These are phyloP conservation scores for Penicillium freii DNA, from an alignment of 2,329 filamentous ascomycete species.

Conservation along the genomic window DNA sequence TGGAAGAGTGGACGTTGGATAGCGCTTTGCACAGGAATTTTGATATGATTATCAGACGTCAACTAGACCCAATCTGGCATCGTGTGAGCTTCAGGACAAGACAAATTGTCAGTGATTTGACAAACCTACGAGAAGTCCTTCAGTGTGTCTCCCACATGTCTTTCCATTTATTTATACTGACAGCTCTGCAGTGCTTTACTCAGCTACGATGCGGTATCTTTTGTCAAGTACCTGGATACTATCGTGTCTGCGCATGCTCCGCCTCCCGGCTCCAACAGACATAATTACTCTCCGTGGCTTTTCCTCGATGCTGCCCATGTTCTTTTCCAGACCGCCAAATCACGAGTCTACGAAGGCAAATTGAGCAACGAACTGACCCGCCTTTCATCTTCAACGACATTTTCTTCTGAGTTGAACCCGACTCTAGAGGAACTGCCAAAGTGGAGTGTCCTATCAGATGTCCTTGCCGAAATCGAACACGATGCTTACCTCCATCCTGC, in stretches of 20 bases:
- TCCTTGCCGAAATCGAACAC: slow-evolving; percentile 88
- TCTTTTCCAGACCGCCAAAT: slow-evolving; percentile 86
- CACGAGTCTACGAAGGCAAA: slow-evolving; percentile 77
- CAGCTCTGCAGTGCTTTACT: slow-evolving; percentile 58
- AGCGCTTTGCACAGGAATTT: slow-evolving; percentile 91
- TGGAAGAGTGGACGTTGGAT: slow-evolving; percentile 96
- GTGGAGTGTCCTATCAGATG: slow-evolving; percentile 84
- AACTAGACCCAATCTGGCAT: slow-evolving; percentile 96
- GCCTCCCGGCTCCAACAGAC: slow-evolving; percentile 78
- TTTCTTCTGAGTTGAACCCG: slow-evolving; percentile 66
- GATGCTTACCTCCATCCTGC: slow-evolving; percentile 81
- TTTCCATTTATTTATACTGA: slow-evolving; percentile 14
- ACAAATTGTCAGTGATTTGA: slow-evolving; percentile 88
- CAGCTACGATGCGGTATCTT: slow-evolving; percentile 83
- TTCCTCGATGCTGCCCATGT: slow-evolving; percentile 93
- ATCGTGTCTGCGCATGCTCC: slow-evolving; percentile 89
- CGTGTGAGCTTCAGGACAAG: slow-evolving; percentile 91
- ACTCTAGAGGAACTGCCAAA: slow-evolving; percentile 94
- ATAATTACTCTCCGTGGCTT: slow-evolving; percentile 92
- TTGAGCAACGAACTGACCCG: slow-evolving; percentile 58
- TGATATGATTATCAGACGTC: slow-evolving; percentile 80
- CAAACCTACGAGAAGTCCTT: slow-evolving; percentile 76
- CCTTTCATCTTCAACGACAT: slow-evolving; percentile 45
- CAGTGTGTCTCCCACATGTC: slow-evolving; percentile 51
- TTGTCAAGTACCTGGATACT: slow-evolving; percentile 90